phyloP scores from a whole-genome alignment of 768 basidiomycete species.

The Lactarius evosmus region DNA sequence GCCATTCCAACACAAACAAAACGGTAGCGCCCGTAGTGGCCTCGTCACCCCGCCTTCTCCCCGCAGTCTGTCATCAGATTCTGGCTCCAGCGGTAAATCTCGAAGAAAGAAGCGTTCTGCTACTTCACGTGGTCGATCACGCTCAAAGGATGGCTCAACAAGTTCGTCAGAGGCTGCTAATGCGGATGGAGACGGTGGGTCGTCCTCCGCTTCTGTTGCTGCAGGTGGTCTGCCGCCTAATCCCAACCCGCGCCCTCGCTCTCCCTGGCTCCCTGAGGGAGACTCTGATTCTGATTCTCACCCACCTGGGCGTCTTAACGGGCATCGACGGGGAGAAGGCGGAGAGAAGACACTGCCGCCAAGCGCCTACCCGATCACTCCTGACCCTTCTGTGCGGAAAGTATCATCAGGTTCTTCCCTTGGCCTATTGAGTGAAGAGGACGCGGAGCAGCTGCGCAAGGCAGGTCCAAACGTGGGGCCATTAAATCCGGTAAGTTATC shows the following conservation, averaged over 20 bases:
- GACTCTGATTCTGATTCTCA: slow-evolving; percentile 28
- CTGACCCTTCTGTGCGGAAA: slow-evolving; percentile 27
- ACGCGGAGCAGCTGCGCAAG: slow-evolving; percentile 17
- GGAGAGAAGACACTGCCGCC: slow-evolving; percentile 18
- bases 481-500: slow-evolving; percentile 14
- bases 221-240: slow-evolving; percentile 25
- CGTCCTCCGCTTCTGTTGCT: slow-evolving; percentile 28
- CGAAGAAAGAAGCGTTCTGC: slow-evolving; percentile 26
- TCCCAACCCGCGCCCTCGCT: slow-evolving; percentile 24
- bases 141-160: slow-evolving; percentile 27
- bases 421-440: slow-evolving; percentile 22
- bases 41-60: slow-evolving; percentile 77
- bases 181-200: slow-evolving; percentile 25
- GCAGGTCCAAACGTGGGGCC: slow-evolving; percentile 6
- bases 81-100: slow-evolving; percentile 31
- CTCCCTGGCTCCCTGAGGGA: slow-evolving; percentile 26
- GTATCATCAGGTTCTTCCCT: slow-evolving; percentile 27
- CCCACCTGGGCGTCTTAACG: slow-evolving; percentile 20
- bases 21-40: slow-evolving; percentile 43
- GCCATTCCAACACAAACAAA: slow-evolving; percentile 28
- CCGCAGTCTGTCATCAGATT: slow-evolving; percentile 65
- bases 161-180: slow-evolving; percentile 26
- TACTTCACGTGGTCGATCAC: slow-evolving; percentile 25
- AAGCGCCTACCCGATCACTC: slow-evolving; percentile 26
- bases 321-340: slow-evolving; percentile 14